phyloP scores from a whole-genome alignment of 2,329 filamentous ascomycete genomes.

The Penicillium olsonii region DNA sequence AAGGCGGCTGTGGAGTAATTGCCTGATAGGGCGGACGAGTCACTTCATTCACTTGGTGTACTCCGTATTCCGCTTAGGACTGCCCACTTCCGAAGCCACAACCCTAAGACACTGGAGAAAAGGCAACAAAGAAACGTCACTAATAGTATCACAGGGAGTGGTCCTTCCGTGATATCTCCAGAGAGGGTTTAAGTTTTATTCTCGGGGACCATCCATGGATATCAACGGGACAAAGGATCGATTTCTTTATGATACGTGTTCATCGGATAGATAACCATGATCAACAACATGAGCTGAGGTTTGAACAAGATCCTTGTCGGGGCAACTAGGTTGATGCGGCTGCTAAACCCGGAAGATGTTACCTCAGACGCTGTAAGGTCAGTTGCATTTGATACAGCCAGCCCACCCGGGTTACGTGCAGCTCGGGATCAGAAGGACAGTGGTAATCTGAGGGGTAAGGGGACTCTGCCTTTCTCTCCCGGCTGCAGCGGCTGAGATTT shows the following conservation, averaged over 20 bases:
- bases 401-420: constrained; percentile 4
- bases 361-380: not conserved
- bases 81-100: too few species aligned
- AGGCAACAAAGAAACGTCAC: too few species aligned
- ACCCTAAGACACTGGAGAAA: not conserved
- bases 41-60: not conserved
- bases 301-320: constrained; percentile 3
- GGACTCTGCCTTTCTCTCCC: not conserved
- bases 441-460: constrained; percentile 4
- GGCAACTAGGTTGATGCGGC: constrained; percentile 2
- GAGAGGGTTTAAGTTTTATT: not conserved
- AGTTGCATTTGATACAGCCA: not conserved
- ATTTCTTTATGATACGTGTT: not conserved
- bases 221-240: not conserved
- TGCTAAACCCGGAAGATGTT: not conserved
- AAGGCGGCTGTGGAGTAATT: constrained; percentile 1
- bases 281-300: not conserved
- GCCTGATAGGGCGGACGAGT: not conserved
- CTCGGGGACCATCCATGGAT: not conserved
- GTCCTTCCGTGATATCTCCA: too few species aligned
- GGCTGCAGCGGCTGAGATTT: constrained; percentile 11
- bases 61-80: too few species aligned
- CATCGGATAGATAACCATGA: not conserved
- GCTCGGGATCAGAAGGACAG: not conserved
- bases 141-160: too few species aligned